Conservation (phyloP, 345 rosid genomes). For the Raphanus sativus region DNA sequence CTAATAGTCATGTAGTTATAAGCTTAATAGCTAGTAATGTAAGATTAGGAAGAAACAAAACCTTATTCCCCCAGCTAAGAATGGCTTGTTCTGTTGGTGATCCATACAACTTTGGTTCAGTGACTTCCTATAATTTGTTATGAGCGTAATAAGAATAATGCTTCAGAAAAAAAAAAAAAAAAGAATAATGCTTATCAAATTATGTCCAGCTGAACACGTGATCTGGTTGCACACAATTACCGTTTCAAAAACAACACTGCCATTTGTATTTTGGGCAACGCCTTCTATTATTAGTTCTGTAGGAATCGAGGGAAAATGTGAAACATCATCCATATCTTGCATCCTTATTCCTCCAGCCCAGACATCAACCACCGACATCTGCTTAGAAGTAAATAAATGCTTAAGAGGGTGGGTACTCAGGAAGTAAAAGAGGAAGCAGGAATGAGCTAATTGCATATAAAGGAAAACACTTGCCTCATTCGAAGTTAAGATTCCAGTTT, state of each 20-base stretch:
- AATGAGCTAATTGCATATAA: neutral
- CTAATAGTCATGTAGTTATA: neutral
- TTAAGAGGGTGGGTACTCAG: neutral
- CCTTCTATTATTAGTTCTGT: constrained; percentile 61
- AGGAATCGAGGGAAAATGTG: constrained; percentile 44
- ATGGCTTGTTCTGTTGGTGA: constrained; percentile 90
- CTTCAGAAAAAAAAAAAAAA: too few relatives aligned
- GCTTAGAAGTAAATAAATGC: constrained; percentile 30
- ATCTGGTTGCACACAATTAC: constrained; percentile 34
- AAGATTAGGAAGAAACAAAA: constrained; percentile 16
- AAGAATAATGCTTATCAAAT: neutral
- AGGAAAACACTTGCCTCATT: constrained; percentile 57
- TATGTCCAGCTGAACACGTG: neutral
- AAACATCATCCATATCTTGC: constrained; percentile 45
- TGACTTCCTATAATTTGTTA: constrained; percentile 51
- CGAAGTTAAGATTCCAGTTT: constrained; percentile 82
- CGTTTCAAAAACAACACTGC: constrained; percentile 69
- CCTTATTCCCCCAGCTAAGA: constrained; percentile 83
- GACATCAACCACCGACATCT: constrained; percentile 91
- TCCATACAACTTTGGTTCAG: constrained; percentile 67
- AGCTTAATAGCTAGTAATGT: neutral
- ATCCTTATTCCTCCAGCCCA: constrained; percentile 61
- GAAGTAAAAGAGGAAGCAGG: neutral
- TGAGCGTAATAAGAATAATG: neutral
- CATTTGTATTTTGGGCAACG: constrained; percentile 72